A percentile compares a stretch with the other conserved stretches of the same genome.
Evolutionary conservation across 805 yeast species (phyloP).

Genomic region (Monosporozyma siamensis): DNA sequence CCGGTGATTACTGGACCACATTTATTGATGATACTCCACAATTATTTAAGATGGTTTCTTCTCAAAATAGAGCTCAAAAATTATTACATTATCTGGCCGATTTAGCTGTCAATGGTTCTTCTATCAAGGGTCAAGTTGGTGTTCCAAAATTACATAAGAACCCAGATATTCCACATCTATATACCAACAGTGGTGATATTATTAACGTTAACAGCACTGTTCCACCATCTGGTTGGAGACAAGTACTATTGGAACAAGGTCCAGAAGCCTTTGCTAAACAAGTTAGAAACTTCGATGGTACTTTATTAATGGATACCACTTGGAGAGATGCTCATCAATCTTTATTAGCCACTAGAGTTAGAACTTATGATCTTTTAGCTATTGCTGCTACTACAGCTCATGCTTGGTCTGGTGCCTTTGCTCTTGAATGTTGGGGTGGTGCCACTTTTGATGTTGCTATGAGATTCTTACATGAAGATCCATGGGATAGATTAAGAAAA

Average conservation of each 20-base stretch:
- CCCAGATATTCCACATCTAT: conserved; percentile 67
- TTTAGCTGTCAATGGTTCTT: conserved; percentile 89
- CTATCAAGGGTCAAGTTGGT: conserved; percentile 93
- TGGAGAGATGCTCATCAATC: conserved; percentile 99
- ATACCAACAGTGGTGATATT: conserved; percentile 50
- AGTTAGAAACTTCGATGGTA: conserved; percentile 76
- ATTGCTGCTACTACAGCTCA: conserved; percentile 92
- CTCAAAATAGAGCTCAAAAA: conserved; percentile 96
- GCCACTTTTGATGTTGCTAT: conserved; percentile 98
- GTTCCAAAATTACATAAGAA: conserved; percentile 70
- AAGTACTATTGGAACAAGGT: conserved; percentile 72
- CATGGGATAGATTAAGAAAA: conserved; percentile 91
- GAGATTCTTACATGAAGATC: conserved; percentile 98
- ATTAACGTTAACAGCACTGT: conserved; percentile 48
- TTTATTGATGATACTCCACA: conserved; percentile 97
- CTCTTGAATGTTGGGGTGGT: conserved; percentile 99
- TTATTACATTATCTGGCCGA: conserved; percentile 86
- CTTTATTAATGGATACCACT: conserved; percentile 93
- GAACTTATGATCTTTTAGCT: conserved; percentile 83
- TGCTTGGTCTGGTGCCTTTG: conserved; percentile 83
- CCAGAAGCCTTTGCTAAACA: conserved; percentile 85
- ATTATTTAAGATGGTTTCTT: conserved; percentile 85
- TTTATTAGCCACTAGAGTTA: conserved; percentile 89
- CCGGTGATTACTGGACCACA: conserved; percentile 94
- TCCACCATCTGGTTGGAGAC: conserved; percentile 84